Conservation (phyloP, 495 filamentous ascomycete species). For the Aspergillus hancockii region DNA sequence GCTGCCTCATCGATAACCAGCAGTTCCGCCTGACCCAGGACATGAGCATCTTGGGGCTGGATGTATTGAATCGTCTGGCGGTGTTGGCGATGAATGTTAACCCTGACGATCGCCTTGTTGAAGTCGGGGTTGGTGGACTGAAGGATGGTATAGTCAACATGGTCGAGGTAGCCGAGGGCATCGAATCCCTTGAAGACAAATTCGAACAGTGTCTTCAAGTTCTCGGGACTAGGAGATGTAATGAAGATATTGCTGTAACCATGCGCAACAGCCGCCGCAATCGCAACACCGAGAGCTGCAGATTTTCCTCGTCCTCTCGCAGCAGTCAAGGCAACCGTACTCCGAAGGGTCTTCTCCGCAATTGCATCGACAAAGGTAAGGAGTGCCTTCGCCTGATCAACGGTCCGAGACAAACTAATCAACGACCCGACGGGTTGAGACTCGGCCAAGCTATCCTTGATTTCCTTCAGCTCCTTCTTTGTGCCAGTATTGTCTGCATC, state of each 20-base stretch:
- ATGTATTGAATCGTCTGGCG: slow-evolving; percentile 99
- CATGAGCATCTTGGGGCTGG: slow-evolving; percentile 91
- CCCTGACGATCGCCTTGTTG: slow-evolving; percentile 96
- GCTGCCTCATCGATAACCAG: slow-evolving; percentile 98
- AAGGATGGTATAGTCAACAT: slow-evolving; percentile 95
- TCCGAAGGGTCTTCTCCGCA: slow-evolving; percentile 90
- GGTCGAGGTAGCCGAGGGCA: slow-evolving; percentile 86
- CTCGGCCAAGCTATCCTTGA: slow-evolving; percentile 85
- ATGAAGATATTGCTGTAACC: slow-evolving; percentile 99
- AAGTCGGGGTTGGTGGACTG: slow-evolving; percentile 98
- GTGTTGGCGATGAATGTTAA: slow-evolving; percentile 94
- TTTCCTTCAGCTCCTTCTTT: slow-evolving; percentile 76
- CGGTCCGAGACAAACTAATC: slow-evolving; percentile 80
- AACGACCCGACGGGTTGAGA: slow-evolving; percentile 83
- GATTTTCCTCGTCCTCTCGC: slow-evolving; percentile 97
- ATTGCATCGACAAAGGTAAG: slow-evolving; percentile 96
- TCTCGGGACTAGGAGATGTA: slow-evolving; percentile 96
- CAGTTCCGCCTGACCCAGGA: slow-evolving; percentile 92
- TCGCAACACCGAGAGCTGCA: slow-evolving; percentile 88
- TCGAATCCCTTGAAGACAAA: slow-evolving; percentile 99
- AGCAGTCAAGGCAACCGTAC: slow-evolving; percentile 90
- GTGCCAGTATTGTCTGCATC: slow-evolving; percentile 64
- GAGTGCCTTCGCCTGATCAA: slow-evolving; percentile 93
- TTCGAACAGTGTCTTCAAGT: slow-evolving; percentile 96
- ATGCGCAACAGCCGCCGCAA: slow-evolving; percentile 90